These are phyloP conservation scores for Didymella arachidicola DNA, from an alignment of 2,329 filamentous ascomycete species.

Conservation along the genomic window DNA sequence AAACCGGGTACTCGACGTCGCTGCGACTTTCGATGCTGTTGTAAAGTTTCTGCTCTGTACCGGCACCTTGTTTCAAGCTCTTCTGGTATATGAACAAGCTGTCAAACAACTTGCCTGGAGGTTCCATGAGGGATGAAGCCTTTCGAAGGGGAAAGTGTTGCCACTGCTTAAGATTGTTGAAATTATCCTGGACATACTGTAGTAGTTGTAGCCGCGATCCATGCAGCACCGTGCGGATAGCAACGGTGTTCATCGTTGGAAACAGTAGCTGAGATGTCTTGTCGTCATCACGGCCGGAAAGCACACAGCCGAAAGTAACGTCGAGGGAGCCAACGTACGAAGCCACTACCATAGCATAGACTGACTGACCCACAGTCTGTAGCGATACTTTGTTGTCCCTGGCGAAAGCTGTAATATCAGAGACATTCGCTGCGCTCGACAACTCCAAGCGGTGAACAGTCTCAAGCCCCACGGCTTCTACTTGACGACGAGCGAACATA, in stretches of 20 bases:
- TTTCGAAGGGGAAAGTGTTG: constrained; percentile 81
- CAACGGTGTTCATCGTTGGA: constrained; percentile 91
- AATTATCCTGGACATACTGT: constrained; percentile 74
- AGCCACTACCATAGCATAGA: constrained; percentile 76
- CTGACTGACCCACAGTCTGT: constrained; percentile 78
- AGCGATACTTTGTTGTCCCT: constrained; percentile 71
- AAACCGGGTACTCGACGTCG: constrained; percentile 81
- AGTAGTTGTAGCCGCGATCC: constrained; percentile 71
- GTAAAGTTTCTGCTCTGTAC: constrained; percentile 60
- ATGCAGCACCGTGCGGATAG: constrained; percentile 75
- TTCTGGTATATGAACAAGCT: constrained; percentile 73
- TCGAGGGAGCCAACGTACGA: constrained; percentile 71
- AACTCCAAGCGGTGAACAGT: constrained; percentile 56
- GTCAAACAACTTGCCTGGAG: constrained; percentile 64
- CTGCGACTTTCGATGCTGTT: constrained; percentile 70
- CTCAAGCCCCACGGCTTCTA: constrained; percentile 14
- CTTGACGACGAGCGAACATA: constrained; percentile 48
- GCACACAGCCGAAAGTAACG: constrained; percentile 80
- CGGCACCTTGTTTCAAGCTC: constrained; percentile 54
- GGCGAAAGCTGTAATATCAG: constrained; percentile 66
- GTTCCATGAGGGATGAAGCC: constrained; percentile 63
- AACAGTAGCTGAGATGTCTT: constrained; percentile 74
- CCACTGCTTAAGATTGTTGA: constrained; percentile 70
- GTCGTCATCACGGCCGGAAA: constrained; percentile 83
- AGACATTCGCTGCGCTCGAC: constrained; percentile 53